These are phyloP conservation scores for Oehlia diaphana DNA, from an alignment of 192 early-diverging fungal species.

Conservation along the genomic window DNA sequence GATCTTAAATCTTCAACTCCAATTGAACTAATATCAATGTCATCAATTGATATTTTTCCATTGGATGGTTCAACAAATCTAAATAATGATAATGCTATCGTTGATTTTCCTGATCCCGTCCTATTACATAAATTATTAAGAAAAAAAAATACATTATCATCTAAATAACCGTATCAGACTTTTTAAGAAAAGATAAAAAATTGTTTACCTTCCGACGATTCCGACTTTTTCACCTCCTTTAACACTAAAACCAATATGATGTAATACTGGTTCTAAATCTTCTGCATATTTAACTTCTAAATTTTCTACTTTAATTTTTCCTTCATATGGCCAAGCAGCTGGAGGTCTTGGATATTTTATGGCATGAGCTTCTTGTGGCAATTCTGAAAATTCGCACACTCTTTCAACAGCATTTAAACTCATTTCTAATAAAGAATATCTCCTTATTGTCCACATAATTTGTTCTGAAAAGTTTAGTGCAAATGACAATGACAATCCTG, in stretches of 20 bases:
- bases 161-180: not conserved
- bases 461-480: conserved; percentile 77
- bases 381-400: conserved; percentile 72
- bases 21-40: conserved; percentile 70
- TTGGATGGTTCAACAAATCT: conserved; percentile 72
- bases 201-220: conserved; percentile 67
- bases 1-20: conserved; percentile 77
- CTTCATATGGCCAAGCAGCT: conserved; percentile 65
- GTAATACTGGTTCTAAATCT: conserved; percentile 71
- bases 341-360: conserved; percentile 28
- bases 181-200: not conserved
- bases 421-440: conserved; percentile 81
- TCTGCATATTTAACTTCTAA: conserved; percentile 77
- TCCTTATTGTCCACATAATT: conserved; percentile 75
- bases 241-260: conserved; percentile 66
- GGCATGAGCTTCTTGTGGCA: conserved; percentile 68
- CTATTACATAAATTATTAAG: conserved; percentile 34
- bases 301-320: conserved; percentile 68
- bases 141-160: not conserved
- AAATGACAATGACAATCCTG: conserved; percentile 83
- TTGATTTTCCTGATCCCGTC: conserved; percentile 85
- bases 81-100: conserved; percentile 75
- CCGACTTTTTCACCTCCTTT: conserved; percentile 79
- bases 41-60: conserved; percentile 78
- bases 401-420: conserved; percentile 86